A percentile compares a stretch with the other conserved stretches of the same genome.
Conservation (phyloP, 495 filamentous ascomycete genomes). For the Penicillium waksmanii region DNA sequence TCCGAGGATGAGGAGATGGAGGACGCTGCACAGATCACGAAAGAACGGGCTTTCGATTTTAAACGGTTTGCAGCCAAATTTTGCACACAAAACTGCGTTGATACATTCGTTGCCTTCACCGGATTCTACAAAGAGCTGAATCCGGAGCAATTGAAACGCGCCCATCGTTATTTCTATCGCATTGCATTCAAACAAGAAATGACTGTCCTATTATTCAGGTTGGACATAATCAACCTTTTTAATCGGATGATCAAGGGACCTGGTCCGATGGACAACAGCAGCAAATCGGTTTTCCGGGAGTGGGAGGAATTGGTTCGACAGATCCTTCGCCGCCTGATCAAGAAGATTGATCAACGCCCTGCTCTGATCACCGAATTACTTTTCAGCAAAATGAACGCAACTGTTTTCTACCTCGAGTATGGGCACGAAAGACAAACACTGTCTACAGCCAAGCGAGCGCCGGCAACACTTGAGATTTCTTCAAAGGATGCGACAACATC, state of each 20-base stretch:
- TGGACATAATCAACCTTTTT: constrained; percentile 88
- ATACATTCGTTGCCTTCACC: constrained; percentile 84
- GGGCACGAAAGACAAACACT: constrained; percentile 83
- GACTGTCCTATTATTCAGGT: constrained; percentile 81
- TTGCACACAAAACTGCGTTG: constrained; percentile 78
- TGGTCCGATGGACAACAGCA: constrained; percentile 66
- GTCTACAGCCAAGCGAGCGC: constrained; percentile 57
- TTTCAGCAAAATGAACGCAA: constrained; percentile 88
- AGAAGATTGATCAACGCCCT: constrained; percentile 81
- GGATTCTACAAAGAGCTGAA: constrained; percentile 82
- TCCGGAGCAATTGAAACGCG: constrained; percentile 82
- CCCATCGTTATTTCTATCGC: constrained; percentile 93
- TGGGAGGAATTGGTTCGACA: constrained; percentile 91
- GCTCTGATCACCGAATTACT: constrained; percentile 85
- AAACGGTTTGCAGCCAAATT: constrained; percentile 79
- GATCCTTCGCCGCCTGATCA: constrained; percentile 70
- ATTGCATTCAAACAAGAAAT: constrained; percentile 94
- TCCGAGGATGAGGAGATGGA: constrained; percentile 77
- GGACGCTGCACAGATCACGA: constrained; percentile 66
- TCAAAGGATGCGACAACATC: constrained; percentile 58
- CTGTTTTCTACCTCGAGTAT: constrained; percentile 84
- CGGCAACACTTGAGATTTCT: constrained; percentile 80
- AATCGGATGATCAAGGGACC: constrained; percentile 93
- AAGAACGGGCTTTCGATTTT: constrained; percentile 95
- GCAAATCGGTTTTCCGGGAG: constrained; percentile 70